These are phyloP conservation scores for Apium graveolens DNA, from an alignment of 129 eudicot species.

Conservation along the genomic window DNA sequence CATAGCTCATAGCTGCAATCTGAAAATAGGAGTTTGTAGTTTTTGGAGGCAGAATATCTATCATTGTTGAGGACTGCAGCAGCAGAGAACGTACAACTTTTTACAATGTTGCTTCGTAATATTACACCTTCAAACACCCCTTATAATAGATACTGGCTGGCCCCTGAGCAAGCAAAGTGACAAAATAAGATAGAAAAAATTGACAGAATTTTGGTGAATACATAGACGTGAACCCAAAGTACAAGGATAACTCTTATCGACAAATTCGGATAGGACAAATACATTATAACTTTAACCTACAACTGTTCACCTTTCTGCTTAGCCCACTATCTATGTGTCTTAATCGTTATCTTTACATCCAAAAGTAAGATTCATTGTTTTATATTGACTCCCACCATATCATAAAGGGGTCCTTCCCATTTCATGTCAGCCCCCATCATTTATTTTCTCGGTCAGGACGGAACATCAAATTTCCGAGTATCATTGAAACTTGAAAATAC, in stretches of 20 bases:
- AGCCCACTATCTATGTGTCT: not conserved
- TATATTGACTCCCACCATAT: not conserved
- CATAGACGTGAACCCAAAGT: not conserved
- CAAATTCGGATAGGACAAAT: not conserved
- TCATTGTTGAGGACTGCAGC: constrained; percentile 3
- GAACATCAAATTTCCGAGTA: too few relatives aligned
- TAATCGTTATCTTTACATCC: constrained; percentile 8
- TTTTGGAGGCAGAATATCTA: not conserved
- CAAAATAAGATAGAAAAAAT: not conserved
- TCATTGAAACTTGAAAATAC: too few relatives aligned
- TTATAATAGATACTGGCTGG: too few relatives aligned
- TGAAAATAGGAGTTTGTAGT: not conserved
- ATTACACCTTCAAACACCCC: not conserved
- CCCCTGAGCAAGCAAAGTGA: not conserved
- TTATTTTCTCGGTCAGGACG: not conserved
- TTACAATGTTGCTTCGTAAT: not conserved
- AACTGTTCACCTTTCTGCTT: not conserved
- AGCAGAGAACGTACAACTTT: not conserved
- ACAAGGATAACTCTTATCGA: constrained; percentile 3
- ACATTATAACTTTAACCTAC: not conserved
- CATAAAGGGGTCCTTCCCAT: not conserved
- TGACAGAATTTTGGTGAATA: not conserved
- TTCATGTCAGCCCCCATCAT: not conserved
- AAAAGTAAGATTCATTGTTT: not conserved
- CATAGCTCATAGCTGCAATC: not conserved